Conservation (phyloP, 495 filamentous ascomycete genomes). For the Barbatosphaeria neglecta region DNA sequence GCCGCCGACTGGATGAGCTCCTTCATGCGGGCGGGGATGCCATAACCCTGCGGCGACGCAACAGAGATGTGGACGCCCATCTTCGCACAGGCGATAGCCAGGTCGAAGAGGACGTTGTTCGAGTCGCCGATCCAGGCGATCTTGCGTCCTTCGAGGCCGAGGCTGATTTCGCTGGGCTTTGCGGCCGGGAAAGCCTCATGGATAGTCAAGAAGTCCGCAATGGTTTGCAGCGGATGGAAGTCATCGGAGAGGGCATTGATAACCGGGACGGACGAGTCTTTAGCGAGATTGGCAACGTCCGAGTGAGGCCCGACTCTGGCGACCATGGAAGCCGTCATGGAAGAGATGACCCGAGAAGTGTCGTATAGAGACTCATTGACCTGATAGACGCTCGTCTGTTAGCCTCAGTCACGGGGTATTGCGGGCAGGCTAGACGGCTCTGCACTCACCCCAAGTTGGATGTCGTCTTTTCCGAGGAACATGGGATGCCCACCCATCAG, state of each 20-base stretch:
- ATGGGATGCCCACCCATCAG: slow-evolving; percentile 84
- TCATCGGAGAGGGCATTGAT: slow-evolving; percentile 88
- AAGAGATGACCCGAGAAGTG: slow-evolving; percentile 77
- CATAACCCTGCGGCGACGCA: slow-evolving; percentile 74
- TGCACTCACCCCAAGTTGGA: slow-evolving; percentile 71
- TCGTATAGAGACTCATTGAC: slow-evolving; percentile 87
- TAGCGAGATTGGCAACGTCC: slow-evolving; percentile 68
- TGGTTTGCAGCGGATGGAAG: slow-evolving; percentile 83
- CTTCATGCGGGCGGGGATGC: slow-evolving; percentile 60
- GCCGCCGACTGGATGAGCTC: slow-evolving; percentile 53
- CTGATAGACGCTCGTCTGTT: slow-evolving; percentile 13
- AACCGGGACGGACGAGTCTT: slow-evolving; percentile 74
- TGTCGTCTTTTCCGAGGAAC: slow-evolving; percentile 91
- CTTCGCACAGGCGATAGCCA: slow-evolving; percentile 75
- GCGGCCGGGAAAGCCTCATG: slow-evolving; percentile 54
- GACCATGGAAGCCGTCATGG: slow-evolving; percentile 84
- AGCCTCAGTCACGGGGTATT: background rate
- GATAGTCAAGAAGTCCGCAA: slow-evolving; percentile 88
- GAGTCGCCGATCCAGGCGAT: slow-evolving; percentile 94
- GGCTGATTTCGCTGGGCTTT: slow-evolving; percentile 22
- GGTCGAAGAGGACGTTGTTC: slow-evolving; percentile 92
- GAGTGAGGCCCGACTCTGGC: slow-evolving; percentile 77
- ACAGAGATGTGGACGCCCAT: slow-evolving; percentile 76
- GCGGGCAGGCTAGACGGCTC: background rate
- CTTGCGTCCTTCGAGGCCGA: slow-evolving; percentile 72